Base-by-base conservation (phyloP, 1,139 yeast genomes). In the Kurtzmaniella quercitrusa region DNA sequence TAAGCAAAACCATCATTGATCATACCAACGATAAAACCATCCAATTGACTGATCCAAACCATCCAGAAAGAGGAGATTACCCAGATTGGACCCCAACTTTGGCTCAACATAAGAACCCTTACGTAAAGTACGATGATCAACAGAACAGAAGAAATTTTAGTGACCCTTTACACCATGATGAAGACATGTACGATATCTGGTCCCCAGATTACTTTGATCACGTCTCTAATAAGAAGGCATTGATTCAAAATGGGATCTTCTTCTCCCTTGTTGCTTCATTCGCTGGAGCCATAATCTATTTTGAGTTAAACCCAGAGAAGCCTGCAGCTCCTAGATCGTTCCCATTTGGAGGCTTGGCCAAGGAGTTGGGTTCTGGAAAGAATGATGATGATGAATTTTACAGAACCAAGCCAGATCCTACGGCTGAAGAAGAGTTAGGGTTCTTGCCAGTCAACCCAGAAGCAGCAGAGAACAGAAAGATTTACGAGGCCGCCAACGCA, bases 111-210 rank as follows among this genome's bases (percentile, higher is more conserved):
- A 81, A 83, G 63, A 83, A 79, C 60, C 95, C 94, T 41, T 80
- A 83, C 59, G 73, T 66, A 48, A 82, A 79, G 59, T 88, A 83
- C 65, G 95, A 87, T 60, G 94, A 86, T 62, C 88, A 73, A 56
- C 95, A 87, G 66, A 79, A 82, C 62, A 79, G 93, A 70, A 82
- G 95, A 68, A 86, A 87, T 70, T 68, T 77, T 52, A 78, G 79
- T 51, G 93, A 88, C 51, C 88, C 90, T 38, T 64, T 85, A 49
- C 79, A 82, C 58, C 80, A 81, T 44, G 79, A 82, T 53, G 86
- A 82, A 53, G 96, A 88, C 58, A 67, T 78, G 60, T 73, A 82
- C 58, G 93, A 88, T 60, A 77, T 86, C 73, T 88, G 95, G 95
- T 81, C 95, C 11, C 95, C 95, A 16, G 95, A 87, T 58, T 77